Evolutionary conservation across 768 basidiomycete genomes (phyloP), one percentile per base, ranked within the genome.

Genomic region (Aureoboletus auriporus): DNA sequence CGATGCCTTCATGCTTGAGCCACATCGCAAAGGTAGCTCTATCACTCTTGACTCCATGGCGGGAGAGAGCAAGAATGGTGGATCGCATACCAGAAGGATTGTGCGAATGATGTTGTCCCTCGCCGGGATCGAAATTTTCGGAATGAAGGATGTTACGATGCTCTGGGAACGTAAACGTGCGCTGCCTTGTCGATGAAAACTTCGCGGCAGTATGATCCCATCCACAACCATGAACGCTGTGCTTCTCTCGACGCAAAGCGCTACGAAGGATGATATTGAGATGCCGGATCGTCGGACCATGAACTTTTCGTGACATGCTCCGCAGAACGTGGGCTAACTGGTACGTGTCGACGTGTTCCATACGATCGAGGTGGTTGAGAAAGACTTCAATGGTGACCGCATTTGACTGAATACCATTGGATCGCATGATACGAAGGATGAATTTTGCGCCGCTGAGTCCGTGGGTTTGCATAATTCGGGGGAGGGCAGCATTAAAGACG

Each of bases 401-500:
- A 64, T 86, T 76, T 23, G 81, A 81, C 31, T 58, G 60, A 44
- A 91, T 59, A 14, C 72, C 60, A 47, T 71, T 70, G 27, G 68
- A 58, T 33, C 65, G 69, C 85, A 91, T 87, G 42, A 83, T 69
- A 27, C 66, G 69, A 48, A 84, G 66, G 37, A 87, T 62, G 39
- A 54, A 53, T 16, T 65, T 70, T 46, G 79, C 72, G 31, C 70
- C 74, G 33, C 66, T 51, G 39, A 88, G 64, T 35, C 84, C 84
- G 50, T 71, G 71, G 35, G 67, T 65, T 20, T 59, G 62, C 46
- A 87, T 61, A 17, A 79, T 51, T 34, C 79, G 78, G 42, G 69
- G 67, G 11, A 89, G 66, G 16, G 85, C 65, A 16, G 80, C 72
- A 60, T 91, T 89, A 69, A 86, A 79, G 26, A 86, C 65, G 44